Percentiles rank a stretch among this genome's conserved stretches.
Conservation (phyloP, 2,329 filamentous ascomycete genomes). For the Beauveria scarabaeidicola region DNA sequence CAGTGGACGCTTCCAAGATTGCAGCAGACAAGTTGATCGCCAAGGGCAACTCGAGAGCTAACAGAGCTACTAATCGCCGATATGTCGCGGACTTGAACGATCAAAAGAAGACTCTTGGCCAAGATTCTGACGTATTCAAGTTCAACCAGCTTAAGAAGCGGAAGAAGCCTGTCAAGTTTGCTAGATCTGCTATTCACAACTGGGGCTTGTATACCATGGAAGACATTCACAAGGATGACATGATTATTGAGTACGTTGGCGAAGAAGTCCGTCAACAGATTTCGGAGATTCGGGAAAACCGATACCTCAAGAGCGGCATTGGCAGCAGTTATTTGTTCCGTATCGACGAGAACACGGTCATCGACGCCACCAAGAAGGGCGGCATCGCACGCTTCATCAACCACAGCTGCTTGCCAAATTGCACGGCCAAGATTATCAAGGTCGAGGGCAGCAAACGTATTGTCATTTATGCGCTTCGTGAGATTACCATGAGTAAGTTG, state of each 20-base stretch:
- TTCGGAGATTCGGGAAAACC: conserved; percentile 86
- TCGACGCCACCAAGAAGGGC: conserved; percentile 97
- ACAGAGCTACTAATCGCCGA: conserved; percentile 90
- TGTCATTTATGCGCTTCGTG: conserved; percentile 94
- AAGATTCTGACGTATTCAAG: conserved; percentile 82
- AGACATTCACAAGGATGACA: conserved; percentile 92
- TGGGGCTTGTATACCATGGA: conserved; percentile 98
- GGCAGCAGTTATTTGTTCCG: conserved; percentile 96
- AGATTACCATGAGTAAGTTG: conserved; percentile 84
- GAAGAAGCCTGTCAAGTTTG: conserved; percentile 98
- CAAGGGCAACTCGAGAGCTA: conserved; percentile 86
- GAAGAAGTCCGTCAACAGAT: conserved; percentile 96
- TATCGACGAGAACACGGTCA: conserved; percentile 94
- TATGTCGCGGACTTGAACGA: conserved; percentile 92
- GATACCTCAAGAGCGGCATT: conserved; percentile 92
- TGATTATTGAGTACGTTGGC: conserved; percentile 99
- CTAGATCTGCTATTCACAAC: conserved; percentile 94
- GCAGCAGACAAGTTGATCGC: conserved; percentile 72
- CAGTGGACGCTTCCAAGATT: conserved; percentile 62
- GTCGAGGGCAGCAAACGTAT: conserved; percentile 97
- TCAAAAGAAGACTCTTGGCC: conserved; percentile 77
- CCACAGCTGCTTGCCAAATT: conserved; percentile 95
- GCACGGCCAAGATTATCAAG: conserved; percentile 98
- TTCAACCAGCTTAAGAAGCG: conserved; percentile 99
- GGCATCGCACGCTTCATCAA: conserved; percentile 99